Base-by-base conservation (phyloP, 2,329 filamentous ascomycete genomes). In the Alternaria brassicae region DNA sequence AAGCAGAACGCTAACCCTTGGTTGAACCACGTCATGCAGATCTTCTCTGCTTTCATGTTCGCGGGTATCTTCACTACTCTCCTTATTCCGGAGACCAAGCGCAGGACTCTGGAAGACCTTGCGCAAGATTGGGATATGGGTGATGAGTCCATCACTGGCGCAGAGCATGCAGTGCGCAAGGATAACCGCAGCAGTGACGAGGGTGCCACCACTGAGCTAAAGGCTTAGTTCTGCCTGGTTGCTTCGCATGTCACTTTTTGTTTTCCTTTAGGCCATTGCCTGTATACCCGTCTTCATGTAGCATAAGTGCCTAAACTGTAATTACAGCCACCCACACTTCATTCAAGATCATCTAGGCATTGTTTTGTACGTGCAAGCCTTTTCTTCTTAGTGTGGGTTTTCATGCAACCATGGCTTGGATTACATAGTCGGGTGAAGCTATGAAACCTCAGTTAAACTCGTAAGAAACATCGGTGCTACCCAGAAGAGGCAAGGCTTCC, bases 1-100 rank as follows among this genome's bases (percentile, higher is more conserved):
- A 64, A 56, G 34, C 36, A 23, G 3, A 76, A 80, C 15, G 82
- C 84, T 0, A 81, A 75, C 15, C 89, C 89, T 3, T 90, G 89
- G 85, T 82, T 93, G 61, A 85, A 90, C 76, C 87, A 90, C 55
- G 84, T 93, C 45, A 88, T 94, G 81, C 84, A 92, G 72, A 89
- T 93, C 48, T 93, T 91, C 76, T 89, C 90, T 0, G 83, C 91
- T 10, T 93, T 93, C 81, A 93, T 93, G 91, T 81, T 93, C 3
- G 85, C 84, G 37, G 91, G 91, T 56, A 84, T 86, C 37, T 79
- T 91, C 49, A 86, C 87, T 2, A 88, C 89, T 0, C 80, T 93
- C 2, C 79, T 93, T 19, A 88, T 93, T 28, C 90, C 90, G 0
- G 91, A 93, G 79, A 94, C 90, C 0, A 92, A 90, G 80, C 85